Percentiles rank a stretch among this genome's conserved stretches.
Evolutionary conservation across 2,329 filamentous ascomycete genomes (phyloP).

Genomic region (Periconia sp.): DNA sequence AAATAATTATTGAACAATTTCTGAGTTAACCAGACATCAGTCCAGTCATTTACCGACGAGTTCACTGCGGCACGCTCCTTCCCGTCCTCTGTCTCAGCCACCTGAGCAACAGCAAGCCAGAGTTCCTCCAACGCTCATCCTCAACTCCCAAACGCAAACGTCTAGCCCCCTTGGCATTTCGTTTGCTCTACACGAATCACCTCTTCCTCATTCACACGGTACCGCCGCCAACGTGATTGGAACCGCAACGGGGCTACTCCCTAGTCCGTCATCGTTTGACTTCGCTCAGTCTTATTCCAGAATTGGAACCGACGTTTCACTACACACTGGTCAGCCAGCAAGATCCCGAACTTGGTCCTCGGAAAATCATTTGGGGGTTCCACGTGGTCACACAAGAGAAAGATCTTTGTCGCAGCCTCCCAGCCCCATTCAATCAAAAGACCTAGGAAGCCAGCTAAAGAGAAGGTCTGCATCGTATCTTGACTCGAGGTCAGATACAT

Average conservation of each 20-base stretch:
- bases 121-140: background rate
- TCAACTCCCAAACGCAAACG: background rate
- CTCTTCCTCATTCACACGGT: background rate
- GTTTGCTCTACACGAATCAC: background rate
- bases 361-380: background rate
- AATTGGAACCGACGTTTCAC: too few species aligned
- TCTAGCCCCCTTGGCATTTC: too few species aligned
- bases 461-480: conserved; percentile 5
- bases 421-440: background rate
- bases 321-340: background rate
- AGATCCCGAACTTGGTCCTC: background rate
- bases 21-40: conserved; percentile 7
- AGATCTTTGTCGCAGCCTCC: conserved; percentile 6
- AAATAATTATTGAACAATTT: background rate
- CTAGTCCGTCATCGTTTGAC: too few species aligned
- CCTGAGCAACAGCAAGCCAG: background rate
- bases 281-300: too few species aligned
- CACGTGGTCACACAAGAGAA: background rate
- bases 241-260: too few species aligned
- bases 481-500: conserved; percentile 1
- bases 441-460: background rate
- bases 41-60: background rate
- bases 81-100: conserved; percentile 2
- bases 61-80: background rate
- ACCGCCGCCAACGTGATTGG: background rate